phyloP scores from a whole-genome alignment of 140 eudicot species.

The Ambrosia hybrid region DNA sequence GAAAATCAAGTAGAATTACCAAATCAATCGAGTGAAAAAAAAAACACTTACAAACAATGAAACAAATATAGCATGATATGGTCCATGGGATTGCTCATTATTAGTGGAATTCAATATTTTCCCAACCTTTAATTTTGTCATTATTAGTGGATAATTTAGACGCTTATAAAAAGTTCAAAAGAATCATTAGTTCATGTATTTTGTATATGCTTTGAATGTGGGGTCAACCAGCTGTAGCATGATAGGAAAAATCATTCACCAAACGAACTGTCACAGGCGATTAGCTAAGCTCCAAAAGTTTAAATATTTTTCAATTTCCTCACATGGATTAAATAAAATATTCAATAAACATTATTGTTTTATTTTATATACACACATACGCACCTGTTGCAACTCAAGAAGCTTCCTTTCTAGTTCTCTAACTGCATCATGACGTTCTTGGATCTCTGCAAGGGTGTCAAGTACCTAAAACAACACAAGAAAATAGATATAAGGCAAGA shows the following conservation, averaged over 20 bases:
- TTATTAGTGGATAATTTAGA: background rate
- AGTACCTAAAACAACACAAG: background rate
- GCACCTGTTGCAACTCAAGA: background rate
- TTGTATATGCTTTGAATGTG: slow-evolving; percentile 13
- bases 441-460: background rate
- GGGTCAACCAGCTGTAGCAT: slow-evolving; percentile 10
- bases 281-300: slow-evolving; percentile 8
- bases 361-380: too few relatives aligned
- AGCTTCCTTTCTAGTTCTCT: background rate
- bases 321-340: slow-evolving; percentile 9
- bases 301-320: background rate
- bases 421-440: background rate
- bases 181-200: background rate
- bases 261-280: slow-evolving; percentile 10
- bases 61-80: too few relatives aligned
- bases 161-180: background rate
- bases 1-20: too few relatives aligned
- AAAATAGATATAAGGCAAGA: too few relatives aligned
- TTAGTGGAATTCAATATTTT: background rate
- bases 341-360: background rate
- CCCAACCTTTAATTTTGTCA: too few relatives aligned
- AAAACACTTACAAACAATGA: too few relatives aligned
- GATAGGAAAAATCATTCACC: slow-evolving; percentile 6
- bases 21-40: too few relatives aligned
- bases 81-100: too few relatives aligned